Evolutionary conservation across 768 basidiomycete genomes (phyloP).

Genomic region (Amanita brunnescens): DNA sequence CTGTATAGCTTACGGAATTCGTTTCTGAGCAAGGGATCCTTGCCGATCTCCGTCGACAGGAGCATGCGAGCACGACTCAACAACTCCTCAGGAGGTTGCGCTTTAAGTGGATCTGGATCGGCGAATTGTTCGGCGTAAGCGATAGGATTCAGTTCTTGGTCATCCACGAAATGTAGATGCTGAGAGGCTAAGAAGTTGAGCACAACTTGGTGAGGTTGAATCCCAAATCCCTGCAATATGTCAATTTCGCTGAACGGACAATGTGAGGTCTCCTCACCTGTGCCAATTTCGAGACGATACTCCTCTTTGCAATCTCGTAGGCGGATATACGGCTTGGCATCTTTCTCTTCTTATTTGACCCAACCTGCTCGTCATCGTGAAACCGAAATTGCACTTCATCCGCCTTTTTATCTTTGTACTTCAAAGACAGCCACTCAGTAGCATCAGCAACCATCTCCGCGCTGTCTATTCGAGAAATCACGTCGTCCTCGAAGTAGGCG

Average conservation of each 20-base stretch:
- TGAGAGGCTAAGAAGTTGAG: conserved; percentile 62
- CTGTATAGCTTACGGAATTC: conserved; percentile 71
- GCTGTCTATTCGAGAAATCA: conserved; percentile 59
- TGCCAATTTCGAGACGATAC: conserved; percentile 66
- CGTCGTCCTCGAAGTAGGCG: conserved; percentile 66
- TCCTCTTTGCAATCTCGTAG: conserved; percentile 80
- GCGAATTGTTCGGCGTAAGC: conserved; percentile 83
- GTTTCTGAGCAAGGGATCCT: conserved; percentile 81
- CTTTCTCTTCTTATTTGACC: conserved; percentile 56
- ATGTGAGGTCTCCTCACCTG: conserved; percentile 40
- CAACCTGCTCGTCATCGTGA: conserved; percentile 58
- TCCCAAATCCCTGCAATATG: conserved; percentile 65
- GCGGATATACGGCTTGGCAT: conserved; percentile 77
- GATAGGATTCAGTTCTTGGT: conserved; percentile 71
- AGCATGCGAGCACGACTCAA: conserved; percentile 74
- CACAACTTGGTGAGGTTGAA: conserved; percentile 77
- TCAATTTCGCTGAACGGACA: conserved; percentile 1
- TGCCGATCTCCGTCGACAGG: conserved; percentile 82
- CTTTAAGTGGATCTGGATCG: conserved; percentile 54
- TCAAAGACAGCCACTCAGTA: conserved; percentile 84
- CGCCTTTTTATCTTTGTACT: conserved; percentile 69
- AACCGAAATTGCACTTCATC: conserved; percentile 55
- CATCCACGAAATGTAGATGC: conserved; percentile 64
- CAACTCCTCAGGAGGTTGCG: conserved; percentile 55
- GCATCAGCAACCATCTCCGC: conserved; percentile 88